Base-by-base conservation (phyloP, 2,329 filamentous ascomycete genomes). In the Ophiocordyceps sinensis region DNA sequence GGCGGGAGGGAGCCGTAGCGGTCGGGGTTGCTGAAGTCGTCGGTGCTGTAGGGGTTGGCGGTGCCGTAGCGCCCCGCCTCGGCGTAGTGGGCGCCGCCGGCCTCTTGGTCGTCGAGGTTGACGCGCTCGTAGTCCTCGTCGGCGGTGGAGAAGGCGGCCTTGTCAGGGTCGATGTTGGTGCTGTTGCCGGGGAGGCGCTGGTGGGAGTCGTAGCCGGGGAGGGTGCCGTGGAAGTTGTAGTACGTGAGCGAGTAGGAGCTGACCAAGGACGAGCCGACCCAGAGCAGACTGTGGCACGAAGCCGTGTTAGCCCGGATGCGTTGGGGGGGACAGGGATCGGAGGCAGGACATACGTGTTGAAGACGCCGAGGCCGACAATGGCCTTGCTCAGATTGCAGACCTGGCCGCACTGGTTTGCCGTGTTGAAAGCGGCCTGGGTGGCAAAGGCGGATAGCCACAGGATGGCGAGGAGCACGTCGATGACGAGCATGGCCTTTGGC, bases 401-500 rank as follows among this genome's bases (percentile, higher is more conserved):
- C 28, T 62, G 57, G 3, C 71, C 71, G 51, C 77, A 81, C 26
- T 65, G 60, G 44, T 65, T 66, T 19, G 65, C 63, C 3, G 67
- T 65, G 60, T 82, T 81, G 60, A 75, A 82, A 9, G 73, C 67
- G 3, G 79, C 77, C 53, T 82, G 75, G 15, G 74, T 70, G 28
- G 78, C 71, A 53, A 82, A 82, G 15, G 72, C 78, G 3, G 77
- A 78, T 36, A 83, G 64, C 77, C 78, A 82, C 46, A 82, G 60
- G 48, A 82, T 56, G 52, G 64, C 62, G 53, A 70, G 79, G 43
- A 76, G 32, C n/a, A 57, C 58, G 52, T 82, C 78, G 28, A 80
- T 63, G 9, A 59, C 61, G 21, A 75, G 60, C 67, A 82, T 76
- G 45, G 67, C 77, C 48, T 76, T 71, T 3, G 77, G 75, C 44